phyloP scores from a whole-genome alignment of 768 basidiomycete species.

The Pleurotus tuber-regium region DNA sequence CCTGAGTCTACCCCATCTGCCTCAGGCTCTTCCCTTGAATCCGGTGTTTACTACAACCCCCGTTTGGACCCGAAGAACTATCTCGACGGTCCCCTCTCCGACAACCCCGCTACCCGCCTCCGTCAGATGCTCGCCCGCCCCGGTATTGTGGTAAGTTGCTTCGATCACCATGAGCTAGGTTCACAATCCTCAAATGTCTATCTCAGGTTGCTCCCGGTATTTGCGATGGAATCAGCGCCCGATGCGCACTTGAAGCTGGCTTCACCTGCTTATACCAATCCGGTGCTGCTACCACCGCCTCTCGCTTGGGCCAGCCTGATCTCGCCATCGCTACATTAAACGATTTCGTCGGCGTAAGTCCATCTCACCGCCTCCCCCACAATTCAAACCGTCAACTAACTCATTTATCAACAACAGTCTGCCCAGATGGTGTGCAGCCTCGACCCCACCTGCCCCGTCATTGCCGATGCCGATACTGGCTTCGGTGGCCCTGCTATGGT shows the following conservation, averaged over 20 bases:
- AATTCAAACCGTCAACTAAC: not conserved
- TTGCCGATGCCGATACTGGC: constrained; percentile 80
- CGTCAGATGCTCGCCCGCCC: constrained; percentile 69
- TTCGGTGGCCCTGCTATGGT: constrained; percentile 78
- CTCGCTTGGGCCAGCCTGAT: constrained; percentile 75
- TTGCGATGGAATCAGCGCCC: constrained; percentile 77
- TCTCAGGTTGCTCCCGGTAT: constrained; percentile 71
- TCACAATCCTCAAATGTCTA: not conserved
- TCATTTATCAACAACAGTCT: constrained; percentile 31
- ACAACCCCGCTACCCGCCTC: constrained; percentile 67
- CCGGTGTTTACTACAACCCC: constrained; percentile 58
- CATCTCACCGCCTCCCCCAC: not conserved
- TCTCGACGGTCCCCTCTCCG: constrained; percentile 64
- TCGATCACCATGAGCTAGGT: not conserved
- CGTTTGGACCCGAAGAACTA: constrained; percentile 70
- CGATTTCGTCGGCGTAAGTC: constrained; percentile 61
- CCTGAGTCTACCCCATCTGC: not conserved
- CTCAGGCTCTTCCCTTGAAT: constrained; percentile 11
- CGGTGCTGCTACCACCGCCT: constrained; percentile 79
- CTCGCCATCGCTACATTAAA: constrained; percentile 76
- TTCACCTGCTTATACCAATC: constrained; percentile 79
- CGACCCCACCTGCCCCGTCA: constrained; percentile 64
- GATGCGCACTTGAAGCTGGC: constrained; percentile 77
- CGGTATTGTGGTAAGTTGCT: constrained; percentile 65
- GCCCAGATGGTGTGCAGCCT: constrained; percentile 71